phyloP scores from a whole-genome alignment of 2,329 filamentous ascomycete genomes.

The Akanthomyces uredinophilus region DNA sequence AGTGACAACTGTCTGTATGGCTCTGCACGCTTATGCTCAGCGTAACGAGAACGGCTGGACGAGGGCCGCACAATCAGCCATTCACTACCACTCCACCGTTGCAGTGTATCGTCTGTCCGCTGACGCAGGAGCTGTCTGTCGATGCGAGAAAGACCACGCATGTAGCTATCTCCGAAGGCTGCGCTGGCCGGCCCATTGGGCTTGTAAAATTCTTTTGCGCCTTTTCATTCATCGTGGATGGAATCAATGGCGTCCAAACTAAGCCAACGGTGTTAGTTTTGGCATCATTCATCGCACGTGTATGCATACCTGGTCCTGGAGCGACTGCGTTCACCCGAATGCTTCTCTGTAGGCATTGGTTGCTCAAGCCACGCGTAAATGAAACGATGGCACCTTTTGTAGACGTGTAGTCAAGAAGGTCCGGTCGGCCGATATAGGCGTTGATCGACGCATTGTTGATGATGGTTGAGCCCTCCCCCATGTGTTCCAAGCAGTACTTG shows the following conservation, averaged over 20 bases:
- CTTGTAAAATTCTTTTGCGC: constrained; percentile 67
- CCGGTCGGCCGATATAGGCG: constrained; percentile 73
- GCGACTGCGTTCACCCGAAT: constrained; percentile 74
- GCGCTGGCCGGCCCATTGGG: constrained; percentile 72
- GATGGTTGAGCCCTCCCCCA: constrained; percentile 68
- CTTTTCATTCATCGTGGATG: constrained; percentile 64
- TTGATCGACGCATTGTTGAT: constrained; percentile 86
- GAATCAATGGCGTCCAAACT: constrained; percentile 73
- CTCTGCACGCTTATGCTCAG: too few relatives aligned
- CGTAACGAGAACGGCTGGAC: too few relatives aligned
- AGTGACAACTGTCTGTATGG: too few relatives aligned
- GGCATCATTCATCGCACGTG: too few relatives aligned
- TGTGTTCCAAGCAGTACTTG: constrained; percentile 71
- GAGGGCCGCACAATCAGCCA: too few relatives aligned
- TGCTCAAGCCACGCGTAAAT: constrained; percentile 72
- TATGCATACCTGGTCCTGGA: constrained; percentile 53
- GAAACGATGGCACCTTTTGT: constrained; percentile 74
- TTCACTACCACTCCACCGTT: constrained; percentile 47
- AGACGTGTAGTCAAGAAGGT: constrained; percentile 76
- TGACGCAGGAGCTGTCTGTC: constrained; percentile 67
- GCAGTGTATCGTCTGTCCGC: constrained; percentile 60
- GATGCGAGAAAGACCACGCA: constrained; percentile 78
- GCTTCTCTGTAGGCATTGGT: constrained; percentile 66
- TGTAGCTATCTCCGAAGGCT: constrained; percentile 76
- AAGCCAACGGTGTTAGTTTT: background rate